Evolutionary conservation across 805 yeast genomes (phyloP).

Genomic region (Ascoidea tarda): DNA sequence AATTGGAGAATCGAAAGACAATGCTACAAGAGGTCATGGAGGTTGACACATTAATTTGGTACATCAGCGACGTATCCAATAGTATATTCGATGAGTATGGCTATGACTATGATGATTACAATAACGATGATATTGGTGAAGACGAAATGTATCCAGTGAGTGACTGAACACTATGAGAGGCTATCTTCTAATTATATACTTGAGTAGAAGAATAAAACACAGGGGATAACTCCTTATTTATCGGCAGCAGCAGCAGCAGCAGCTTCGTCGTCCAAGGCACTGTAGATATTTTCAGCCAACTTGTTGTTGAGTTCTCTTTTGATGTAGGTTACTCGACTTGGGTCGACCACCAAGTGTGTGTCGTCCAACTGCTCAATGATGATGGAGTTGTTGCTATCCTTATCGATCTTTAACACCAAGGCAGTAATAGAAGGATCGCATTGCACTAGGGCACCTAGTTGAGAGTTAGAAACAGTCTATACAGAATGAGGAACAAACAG

Average conservation of each 20-base stretch:
- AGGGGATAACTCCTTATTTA: conserved; percentile 4
- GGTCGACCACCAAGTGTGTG: conserved; percentile 73
- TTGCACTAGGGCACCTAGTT: conserved; percentile 26
- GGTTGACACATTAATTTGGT: conserved; percentile 42
- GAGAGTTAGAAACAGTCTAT: not conserved
- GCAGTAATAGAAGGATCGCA: conserved; percentile 91
- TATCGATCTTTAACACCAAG: conserved; percentile 66
- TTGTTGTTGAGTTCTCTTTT: conserved; percentile 63
- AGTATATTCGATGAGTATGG: conserved; percentile 14
- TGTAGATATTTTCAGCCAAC: conserved; percentile 44
- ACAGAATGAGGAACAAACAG: too few species aligned
- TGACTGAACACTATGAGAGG: not conserved
- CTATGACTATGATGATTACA: conserved; percentile 1
- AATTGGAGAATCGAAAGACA: conserved; percentile 12
- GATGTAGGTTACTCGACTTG: conserved; percentile 56
- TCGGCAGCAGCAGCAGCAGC: conserved; percentile 63
- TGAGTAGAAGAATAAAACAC: not conserved
- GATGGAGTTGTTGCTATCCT: conserved; percentile 56
- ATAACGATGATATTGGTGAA: conserved; percentile 6
- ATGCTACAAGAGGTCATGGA: conserved; percentile 42
- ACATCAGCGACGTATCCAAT: conserved; percentile 23
- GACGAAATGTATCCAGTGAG: conserved; percentile 4
- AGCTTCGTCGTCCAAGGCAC: too few species aligned
- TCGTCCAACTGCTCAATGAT: conserved; percentile 72
- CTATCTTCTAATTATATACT: not conserved